Evolutionary conservation across 371 early-diverging fungal genomes (phyloP).

Genomic region (Mucor piriformis): DNA sequence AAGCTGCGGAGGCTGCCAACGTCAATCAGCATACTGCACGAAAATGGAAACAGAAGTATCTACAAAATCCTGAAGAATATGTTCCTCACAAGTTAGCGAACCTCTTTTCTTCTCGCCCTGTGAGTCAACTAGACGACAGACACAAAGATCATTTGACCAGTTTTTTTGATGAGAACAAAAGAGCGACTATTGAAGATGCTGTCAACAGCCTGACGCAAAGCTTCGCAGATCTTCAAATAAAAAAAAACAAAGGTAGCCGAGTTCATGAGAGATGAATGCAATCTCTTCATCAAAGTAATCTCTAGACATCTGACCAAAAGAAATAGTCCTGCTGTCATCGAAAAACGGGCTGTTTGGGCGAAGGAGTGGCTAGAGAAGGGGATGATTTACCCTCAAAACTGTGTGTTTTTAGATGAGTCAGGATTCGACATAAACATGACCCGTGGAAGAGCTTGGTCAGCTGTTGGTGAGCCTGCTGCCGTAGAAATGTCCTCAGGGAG

Average conservation of each 20-base stretch:
- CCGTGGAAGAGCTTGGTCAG: slow-evolving; percentile 1
- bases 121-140: slow-evolving; percentile 9
- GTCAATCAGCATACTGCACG: slow-evolving; percentile 17
- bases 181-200: too few relatives aligned
- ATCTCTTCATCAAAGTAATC: slow-evolving; percentile 14
- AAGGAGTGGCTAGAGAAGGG: slow-evolving; percentile 7
- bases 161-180: too few relatives aligned
- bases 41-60: slow-evolving; percentile 17
- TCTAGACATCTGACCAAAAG: slow-evolving; percentile 9
- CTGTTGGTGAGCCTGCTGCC: background rate
- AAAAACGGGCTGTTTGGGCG: slow-evolving; percentile 14
- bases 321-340: slow-evolving; percentile 7
- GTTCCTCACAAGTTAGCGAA: slow-evolving; percentile 15
- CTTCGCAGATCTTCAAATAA: slow-evolving; percentile 11
- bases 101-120: slow-evolving; percentile 11
- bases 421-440: slow-evolving; percentile 20
- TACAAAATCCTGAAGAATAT: slow-evolving; percentile 14
- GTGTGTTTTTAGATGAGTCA: slow-evolving; percentile 14
- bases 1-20: slow-evolving; percentile 17
- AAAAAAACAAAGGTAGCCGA: slow-evolving; percentile 15
- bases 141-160: background rate
- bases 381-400: slow-evolving; percentile 12
- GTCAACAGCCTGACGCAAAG: slow-evolving; percentile 1
- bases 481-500: background rate
- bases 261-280: slow-evolving; percentile 21